Evolutionary conservation across 2,329 filamentous ascomycete species (phyloP).

Genomic region (Diaporthe batatas): DNA sequence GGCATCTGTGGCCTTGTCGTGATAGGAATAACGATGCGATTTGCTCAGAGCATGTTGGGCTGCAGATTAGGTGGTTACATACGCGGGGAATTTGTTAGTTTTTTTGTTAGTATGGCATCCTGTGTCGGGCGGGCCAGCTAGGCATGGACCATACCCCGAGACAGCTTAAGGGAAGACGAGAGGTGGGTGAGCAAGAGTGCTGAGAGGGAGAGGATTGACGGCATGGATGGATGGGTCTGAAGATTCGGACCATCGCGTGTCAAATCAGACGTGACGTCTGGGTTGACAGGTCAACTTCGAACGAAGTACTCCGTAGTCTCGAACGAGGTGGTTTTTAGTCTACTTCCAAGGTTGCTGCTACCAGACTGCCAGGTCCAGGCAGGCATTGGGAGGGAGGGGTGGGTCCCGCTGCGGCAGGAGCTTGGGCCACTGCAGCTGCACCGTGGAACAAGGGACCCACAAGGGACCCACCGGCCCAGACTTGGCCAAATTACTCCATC

Average conservation of each 20-base stretch:
- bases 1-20: constrained; percentile 1
- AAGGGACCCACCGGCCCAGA: constrained; percentile 1
- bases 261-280: constrained; percentile 32
- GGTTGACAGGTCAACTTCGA: constrained; percentile 19
- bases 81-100: not conserved
- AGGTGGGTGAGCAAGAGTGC: not conserved
- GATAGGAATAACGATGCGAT: constrained; percentile 20
- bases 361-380: not conserved
- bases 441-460: too few species aligned
- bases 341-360: too few species aligned
- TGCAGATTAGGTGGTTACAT: constrained; percentile 22
- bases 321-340: too few species aligned
- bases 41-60: constrained; percentile 4
- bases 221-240: constrained; percentile 12
- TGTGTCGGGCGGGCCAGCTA: not conserved
- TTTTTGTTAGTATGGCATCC: not conserved
- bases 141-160: not conserved
- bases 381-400: not conserved
- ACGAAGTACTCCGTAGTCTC: not conserved
- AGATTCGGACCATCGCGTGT: constrained; percentile 24
- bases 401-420: constrained; percentile 5
- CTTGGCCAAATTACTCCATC: constrained; percentile 10
- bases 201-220: constrained; percentile 11
- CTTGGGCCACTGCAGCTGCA: constrained; percentile 15
- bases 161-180: not conserved